These are phyloP conservation scores for Arachis hypogaea DNA, from an alignment of 306 rosid genomes.

Conservation along the genomic window DNA sequence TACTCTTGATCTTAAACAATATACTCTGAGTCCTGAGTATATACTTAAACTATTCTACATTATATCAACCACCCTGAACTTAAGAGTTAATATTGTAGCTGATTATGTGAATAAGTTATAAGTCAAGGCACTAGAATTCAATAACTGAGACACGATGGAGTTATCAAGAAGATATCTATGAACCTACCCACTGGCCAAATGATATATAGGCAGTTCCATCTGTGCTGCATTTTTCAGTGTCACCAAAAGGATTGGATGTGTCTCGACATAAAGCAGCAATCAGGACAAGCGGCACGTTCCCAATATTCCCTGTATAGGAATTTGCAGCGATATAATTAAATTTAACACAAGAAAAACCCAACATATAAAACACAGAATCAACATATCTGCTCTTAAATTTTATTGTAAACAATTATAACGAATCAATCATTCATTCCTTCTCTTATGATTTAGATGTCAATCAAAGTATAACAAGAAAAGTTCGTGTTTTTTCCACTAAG, in stretches of 20 bases:
- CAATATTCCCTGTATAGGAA: conserved; percentile 83
- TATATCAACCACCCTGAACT: background rate
- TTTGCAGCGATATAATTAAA: conserved; percentile 11
- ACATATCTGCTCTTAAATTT: background rate
- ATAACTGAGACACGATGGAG: conserved; percentile 22
- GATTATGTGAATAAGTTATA: conserved; percentile 1
- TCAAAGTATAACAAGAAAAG: background rate
- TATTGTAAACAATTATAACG: background rate
- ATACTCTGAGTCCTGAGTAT: too few species aligned
- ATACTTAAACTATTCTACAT: conserved; percentile 14
- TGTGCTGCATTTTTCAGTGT: conserved; percentile 67
- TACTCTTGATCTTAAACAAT: too few species aligned
- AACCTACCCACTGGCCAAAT: conserved; percentile 98
- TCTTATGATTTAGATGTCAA: conserved; percentile 6
- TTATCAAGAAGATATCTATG: conserved; percentile 34
- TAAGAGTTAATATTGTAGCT: conserved; percentile 6
- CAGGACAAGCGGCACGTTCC: conserved; percentile 96
- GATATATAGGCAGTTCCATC: conserved; percentile 96
- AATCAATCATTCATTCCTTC: conserved; percentile 12
- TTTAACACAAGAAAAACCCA: conserved; percentile 33
- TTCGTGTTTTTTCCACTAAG: background rate
- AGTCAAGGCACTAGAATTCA: conserved; percentile 25
- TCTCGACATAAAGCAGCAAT: conserved; percentile 92
- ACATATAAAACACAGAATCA: conserved; percentile 18
- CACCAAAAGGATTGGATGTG: conserved; percentile 81